phyloP scores from a whole-genome alignment of 139 green algal species.

The Trebouxia sp. region DNA sequence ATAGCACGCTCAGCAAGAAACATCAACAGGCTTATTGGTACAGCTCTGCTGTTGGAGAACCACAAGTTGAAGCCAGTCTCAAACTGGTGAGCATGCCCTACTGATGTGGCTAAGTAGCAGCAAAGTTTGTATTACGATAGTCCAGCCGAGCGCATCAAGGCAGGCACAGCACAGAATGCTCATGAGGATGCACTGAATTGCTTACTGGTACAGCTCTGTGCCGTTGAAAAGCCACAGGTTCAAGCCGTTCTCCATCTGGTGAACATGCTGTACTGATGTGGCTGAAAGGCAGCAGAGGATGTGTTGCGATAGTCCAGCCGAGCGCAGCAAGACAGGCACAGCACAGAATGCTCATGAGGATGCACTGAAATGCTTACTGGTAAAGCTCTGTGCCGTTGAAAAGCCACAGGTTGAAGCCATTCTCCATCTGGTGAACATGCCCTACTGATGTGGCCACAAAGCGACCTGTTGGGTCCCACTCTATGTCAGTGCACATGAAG shows the following conservation, averaged over 20 bases:
- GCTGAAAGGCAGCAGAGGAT: constrained; percentile 93
- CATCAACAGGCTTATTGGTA: too few species aligned
- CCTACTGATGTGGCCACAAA: constrained; percentile 92
- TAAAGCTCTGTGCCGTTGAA: constrained; percentile 92
- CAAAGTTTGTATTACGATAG: too few species aligned
- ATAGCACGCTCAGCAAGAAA: too few species aligned
- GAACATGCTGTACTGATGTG: constrained; percentile 80
- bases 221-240: too few species aligned
- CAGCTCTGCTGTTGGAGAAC: too few species aligned
- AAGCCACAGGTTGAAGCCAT: constrained; percentile 94
- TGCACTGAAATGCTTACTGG: constrained; percentile 45
- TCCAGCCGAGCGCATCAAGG: too few species aligned
- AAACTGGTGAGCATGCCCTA: constrained; percentile 91
- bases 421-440: constrained; percentile 94
- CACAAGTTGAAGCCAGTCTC: constrained; percentile 96
- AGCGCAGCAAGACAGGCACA: too few species aligned
- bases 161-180: too few species aligned
- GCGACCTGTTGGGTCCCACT: constrained; percentile 93
- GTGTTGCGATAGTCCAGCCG: too few species aligned
- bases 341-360: too few species aligned
- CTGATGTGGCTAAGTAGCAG: constrained; percentile 86
- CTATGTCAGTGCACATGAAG: constrained; percentile 95
- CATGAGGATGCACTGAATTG: too few species aligned
- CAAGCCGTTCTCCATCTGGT: constrained; percentile 99
- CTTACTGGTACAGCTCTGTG: too few species aligned